Conservation (phyloP, 768 basidiomycete species). For the Strobilomyces dryophilus region DNA sequence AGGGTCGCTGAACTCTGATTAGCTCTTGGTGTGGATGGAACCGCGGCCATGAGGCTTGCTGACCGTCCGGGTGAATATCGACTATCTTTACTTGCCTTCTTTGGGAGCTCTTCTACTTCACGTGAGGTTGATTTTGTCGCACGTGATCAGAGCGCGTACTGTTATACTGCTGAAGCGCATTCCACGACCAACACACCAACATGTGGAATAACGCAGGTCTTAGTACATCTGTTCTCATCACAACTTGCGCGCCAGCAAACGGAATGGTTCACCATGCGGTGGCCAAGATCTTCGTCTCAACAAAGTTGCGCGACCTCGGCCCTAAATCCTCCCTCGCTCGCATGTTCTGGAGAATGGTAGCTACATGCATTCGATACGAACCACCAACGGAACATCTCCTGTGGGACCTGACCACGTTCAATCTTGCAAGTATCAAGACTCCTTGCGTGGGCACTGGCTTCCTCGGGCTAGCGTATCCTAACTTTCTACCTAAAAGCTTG, state of each 20-base stretch:
- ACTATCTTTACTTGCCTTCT: not conserved
- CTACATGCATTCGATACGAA: conserved; percentile 22
- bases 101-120: not conserved
- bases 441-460: conserved; percentile 21
- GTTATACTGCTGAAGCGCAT: too few relatives aligned
- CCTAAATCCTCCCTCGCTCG: conserved; percentile 21
- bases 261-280: conserved; percentile 28
- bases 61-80: not conserved
- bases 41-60: conserved; percentile 24
- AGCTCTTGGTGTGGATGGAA: conserved; percentile 32
- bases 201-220: conserved; percentile 29
- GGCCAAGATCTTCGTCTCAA: conserved; percentile 24
- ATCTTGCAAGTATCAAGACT: conserved; percentile 21
- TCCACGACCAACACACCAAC: not conserved
- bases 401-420: conserved; percentile 19
- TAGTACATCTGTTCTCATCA: conserved; percentile 25
- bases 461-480: conserved; percentile 16
- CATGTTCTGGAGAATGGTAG: conserved; percentile 25
- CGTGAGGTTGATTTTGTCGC: conserved; percentile 12
- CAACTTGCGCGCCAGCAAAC: conserved; percentile 21
- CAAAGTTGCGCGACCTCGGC: conserved; percentile 23
- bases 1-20: conserved; percentile 17
- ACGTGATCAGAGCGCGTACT: conserved; percentile 24
- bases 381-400: conserved; percentile 19
- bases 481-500: not conserved